These are phyloP conservation scores for Trichoderma asperelloides DNA, from an alignment of 495 filamentous ascomycete species.

Conservation along the genomic window DNA sequence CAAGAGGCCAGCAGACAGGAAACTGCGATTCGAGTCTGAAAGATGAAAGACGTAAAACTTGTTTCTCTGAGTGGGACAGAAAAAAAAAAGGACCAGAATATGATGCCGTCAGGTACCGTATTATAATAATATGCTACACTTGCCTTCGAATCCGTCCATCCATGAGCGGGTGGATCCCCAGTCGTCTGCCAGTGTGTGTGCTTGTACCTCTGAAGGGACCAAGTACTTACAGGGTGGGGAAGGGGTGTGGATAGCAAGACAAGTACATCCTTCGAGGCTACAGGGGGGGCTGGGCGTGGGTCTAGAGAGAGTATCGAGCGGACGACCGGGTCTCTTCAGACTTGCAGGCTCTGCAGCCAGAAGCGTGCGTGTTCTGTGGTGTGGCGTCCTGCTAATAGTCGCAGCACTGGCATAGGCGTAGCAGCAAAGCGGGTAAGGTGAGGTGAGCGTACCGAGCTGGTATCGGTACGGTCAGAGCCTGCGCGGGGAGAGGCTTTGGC, in stretches of 20 bases:
- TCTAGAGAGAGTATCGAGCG: neutral
- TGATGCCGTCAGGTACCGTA: constrained; percentile 1
- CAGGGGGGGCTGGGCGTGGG: neutral
- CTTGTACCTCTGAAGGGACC: too few relatives aligned
- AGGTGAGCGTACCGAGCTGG: neutral
- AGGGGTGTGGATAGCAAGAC: too few relatives aligned
- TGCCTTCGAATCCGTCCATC: neutral
- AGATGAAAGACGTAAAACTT: neutral
- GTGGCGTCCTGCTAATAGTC: neutral
- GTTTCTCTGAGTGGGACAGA: neutral
- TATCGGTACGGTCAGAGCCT: neutral
- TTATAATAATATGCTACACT: neutral
- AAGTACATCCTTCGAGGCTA: too few relatives aligned
- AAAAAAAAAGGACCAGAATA: neutral
- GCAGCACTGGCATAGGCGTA: neutral
- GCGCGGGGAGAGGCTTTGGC: neutral
- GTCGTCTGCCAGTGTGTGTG: too few relatives aligned
- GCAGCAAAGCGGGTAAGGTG: neutral
- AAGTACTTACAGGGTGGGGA: neutral
- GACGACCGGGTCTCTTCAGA: neutral
- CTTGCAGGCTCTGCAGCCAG: neutral
- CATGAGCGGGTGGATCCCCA: neutral
- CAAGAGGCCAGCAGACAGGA: neutral
- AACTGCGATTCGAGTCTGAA: neutral
- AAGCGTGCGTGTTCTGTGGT: neutral